Conservation (phyloP, 176 grass and related monocot genomes). For the Chrysopogon serrulatus region DNA sequence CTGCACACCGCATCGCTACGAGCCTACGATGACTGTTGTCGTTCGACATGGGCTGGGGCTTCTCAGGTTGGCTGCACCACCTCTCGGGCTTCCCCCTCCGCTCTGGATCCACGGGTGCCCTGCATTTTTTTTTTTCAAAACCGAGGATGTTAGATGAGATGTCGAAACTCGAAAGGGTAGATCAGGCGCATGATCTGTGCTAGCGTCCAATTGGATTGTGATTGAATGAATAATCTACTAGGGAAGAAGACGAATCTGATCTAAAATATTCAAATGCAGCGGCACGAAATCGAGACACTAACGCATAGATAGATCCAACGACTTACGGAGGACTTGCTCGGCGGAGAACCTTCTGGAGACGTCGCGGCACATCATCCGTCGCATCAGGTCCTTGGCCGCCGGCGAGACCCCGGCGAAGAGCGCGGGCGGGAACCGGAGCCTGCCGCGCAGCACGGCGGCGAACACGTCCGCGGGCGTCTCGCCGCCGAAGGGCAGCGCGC, state of each 20-base stretch:
- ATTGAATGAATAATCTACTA: neutral
- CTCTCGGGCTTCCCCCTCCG: slow-evolving; percentile 30
- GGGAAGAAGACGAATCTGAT: neutral
- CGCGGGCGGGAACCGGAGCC: slow-evolving; percentile 62
- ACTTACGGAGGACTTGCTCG: slow-evolving; percentile 72
- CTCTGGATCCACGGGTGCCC: slow-evolving; percentile 75
- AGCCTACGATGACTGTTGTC: neutral
- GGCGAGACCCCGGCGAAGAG: slow-evolving; percentile 63
- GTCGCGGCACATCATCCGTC: slow-evolving; percentile 88
- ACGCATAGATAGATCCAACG: neutral
- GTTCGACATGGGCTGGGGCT: neutral
- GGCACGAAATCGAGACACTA: neutral
- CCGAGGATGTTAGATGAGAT: neutral
- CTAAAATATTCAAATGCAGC: neutral
- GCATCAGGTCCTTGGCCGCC: slow-evolving; percentile 72
- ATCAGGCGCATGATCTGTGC: neutral
- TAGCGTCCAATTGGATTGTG: neutral
- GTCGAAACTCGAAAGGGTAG: neutral
- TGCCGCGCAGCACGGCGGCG: slow-evolving; percentile 49
- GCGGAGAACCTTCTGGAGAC: slow-evolving; percentile 72
- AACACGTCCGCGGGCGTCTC: slow-evolving; percentile 68
- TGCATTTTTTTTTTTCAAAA: slow-evolving; percentile 8
- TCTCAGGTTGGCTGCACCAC: slow-evolving; percentile 21
- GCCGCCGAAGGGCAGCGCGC: slow-evolving; percentile 66
- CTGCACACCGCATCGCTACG: neutral